Percentiles rank a stretch among this genome's conserved stretches.
These are phyloP conservation scores for Sindora glabra DNA, from an alignment of 306 rosid species.

Conservation along the genomic window DNA sequence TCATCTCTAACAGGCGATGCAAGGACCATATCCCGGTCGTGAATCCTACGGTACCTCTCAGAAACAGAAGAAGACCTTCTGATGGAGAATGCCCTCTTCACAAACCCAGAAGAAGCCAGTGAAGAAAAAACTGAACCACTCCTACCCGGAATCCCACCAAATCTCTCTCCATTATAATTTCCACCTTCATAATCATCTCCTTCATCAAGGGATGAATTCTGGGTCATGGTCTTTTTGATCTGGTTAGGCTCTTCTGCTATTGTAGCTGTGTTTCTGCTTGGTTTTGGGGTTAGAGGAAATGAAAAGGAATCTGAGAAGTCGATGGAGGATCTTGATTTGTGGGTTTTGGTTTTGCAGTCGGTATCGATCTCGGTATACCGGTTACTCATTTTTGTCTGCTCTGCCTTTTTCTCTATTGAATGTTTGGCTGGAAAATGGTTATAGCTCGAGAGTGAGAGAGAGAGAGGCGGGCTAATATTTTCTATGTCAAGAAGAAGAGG, in stretches of 20 bases:
- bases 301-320: conserved; percentile 37
- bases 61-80: conserved; percentile 72
- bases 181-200: not conserved
- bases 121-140: conserved; percentile 41
- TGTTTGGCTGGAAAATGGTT: no score
- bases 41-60: conserved; percentile 73
- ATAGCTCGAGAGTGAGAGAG: no score
- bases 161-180: conserved; percentile 25
- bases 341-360: not conserved
- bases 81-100: conserved; percentile 61
- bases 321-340: conserved; percentile 49
- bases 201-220: not conserved
- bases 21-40: conserved; percentile 42
- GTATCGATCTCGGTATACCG: conserved; percentile 47
- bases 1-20: conserved; percentile 23
- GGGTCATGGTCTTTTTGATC: not conserved
- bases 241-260: not conserved
- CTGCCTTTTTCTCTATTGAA: no score
- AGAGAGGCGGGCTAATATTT: no score
- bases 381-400: conserved; percentile 24
- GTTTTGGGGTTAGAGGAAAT: conserved; percentile 17
- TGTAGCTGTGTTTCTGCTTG: not conserved
- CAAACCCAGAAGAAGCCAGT: conserved; percentile 16
- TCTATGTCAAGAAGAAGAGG: no score
- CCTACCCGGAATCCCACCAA: conserved; percentile 26